Base-by-base conservation (phyloP, 192 early-diverging fungal species). In the Backusella sp. region DNA sequence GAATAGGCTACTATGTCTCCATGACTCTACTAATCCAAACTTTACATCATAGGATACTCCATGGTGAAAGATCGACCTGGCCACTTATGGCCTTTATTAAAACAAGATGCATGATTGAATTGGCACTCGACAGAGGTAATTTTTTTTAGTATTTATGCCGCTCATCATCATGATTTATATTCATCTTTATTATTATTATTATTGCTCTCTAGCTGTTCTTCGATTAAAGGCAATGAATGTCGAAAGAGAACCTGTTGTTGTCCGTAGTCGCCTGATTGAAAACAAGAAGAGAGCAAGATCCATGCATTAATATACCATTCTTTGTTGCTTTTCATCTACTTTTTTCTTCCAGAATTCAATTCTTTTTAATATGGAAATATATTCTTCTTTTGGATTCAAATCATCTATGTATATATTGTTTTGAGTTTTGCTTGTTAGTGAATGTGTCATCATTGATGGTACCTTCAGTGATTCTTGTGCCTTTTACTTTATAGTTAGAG, bases 51-150 rank as follows among this genome's bases (percentile, higher is more conserved):
- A 92, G 92, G 92, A 90, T 95, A 46, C 39, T 86, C 19, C 93
- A 94, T 72, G 94, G 94, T n/a, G 91, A 95, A 75, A 85, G 88
- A 66, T 88, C 92, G 3, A 92, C 92, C 0, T 95, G 94, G 94
- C 94, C 94, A 3, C 82, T 88, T 37, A 70, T 95, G 14, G 84
- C 88, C 6, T 79, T 95, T 76, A 91, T 94, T 71, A 83, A 82
- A 30, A 86, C 88, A 59, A 82, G 94, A n/a, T 88, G 88, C 28
- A 86, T 85, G 80, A 87, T 95, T 65, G 94, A 95, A 79, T 72
- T 92, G 28, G 90, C 87, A 30, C 79, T 95, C 15, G 90, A 95
- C 67, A 62, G 81, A 78, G 81, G 77, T 79, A 70, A 52, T 39
- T 68, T 39, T 39, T 68, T 39, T 39, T 11, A 39, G 37, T 39